Evolutionary conservation across 108 stramenopile species (phyloP).

Genomic region (Mayamaea pseudoterrestris): DNA sequence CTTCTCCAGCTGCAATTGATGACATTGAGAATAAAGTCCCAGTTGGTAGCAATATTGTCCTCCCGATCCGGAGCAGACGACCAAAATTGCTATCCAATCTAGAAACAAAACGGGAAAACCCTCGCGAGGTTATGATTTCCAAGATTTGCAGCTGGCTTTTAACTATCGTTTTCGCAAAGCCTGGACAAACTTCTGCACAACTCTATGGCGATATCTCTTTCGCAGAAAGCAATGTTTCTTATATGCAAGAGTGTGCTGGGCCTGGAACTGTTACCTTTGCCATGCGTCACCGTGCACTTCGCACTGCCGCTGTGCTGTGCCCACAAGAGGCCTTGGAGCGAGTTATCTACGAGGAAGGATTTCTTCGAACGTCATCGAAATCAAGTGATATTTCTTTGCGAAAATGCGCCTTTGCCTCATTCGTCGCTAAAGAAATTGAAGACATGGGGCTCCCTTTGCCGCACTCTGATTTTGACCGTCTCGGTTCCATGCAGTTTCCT

Average conservation of each 20-base stretch:
- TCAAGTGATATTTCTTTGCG: conserved; percentile 16
- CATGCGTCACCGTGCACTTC: conserved; percentile 74
- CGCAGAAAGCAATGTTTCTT: neutral
- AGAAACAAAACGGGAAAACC: conserved; percentile 8
- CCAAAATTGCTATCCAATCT: conserved; percentile 20
- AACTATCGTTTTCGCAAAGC: conserved; percentile 56
- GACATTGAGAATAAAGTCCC: neutral
- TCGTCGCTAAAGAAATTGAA: conserved; percentile 78
- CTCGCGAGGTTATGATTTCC: conserved; percentile 3
- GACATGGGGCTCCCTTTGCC: conserved; percentile 78
- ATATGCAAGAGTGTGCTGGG: no score
- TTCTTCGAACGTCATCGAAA: neutral
- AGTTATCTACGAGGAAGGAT: conserved; percentile 17
- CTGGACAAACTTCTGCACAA: conserved; percentile 3
- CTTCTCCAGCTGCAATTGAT: neutral
- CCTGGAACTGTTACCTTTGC: conserved; percentile 58
- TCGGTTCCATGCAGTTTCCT: conserved; percentile 66
- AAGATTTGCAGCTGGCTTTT: conserved; percentile 50
- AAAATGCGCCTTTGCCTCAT: conserved; percentile 55
- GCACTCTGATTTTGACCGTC: conserved; percentile 59
- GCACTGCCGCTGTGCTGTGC: conserved; percentile 66
- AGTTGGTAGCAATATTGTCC: neutral
- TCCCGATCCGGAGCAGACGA: neutral
- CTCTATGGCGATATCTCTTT: conserved; percentile 11
- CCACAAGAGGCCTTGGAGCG: conserved; percentile 59